Evolutionary conservation across 2,329 filamentous ascomycete genomes (phyloP).

Genomic region (Fusarium aywerte): DNA sequence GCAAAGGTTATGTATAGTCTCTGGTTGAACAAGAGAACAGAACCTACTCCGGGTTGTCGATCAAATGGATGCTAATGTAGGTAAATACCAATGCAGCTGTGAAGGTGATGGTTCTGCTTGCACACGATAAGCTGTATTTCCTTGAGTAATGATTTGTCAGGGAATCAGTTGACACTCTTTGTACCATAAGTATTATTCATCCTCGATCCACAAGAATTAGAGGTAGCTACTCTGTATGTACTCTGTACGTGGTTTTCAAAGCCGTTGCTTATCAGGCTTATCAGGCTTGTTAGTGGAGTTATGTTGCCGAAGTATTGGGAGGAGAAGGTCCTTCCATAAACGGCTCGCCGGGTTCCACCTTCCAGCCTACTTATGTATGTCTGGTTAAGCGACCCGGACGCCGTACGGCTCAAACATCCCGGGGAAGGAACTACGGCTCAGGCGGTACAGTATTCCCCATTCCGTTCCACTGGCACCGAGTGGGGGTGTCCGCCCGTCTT

Average conservation of each 20-base stretch:
- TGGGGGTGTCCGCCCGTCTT: conserved; percentile 2
- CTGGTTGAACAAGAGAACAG: neutral
- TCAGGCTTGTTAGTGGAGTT: too few species aligned
- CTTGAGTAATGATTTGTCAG: neutral
- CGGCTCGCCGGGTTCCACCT: conserved; percentile 18
- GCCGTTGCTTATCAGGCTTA: neutral
- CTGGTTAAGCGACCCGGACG: neutral
- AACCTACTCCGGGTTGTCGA: neutral
- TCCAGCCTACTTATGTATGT: neutral
- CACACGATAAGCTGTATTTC: neutral
- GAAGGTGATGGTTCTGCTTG: neutral
- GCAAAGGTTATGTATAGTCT: neutral
- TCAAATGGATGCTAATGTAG: neutral
- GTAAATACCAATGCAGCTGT: neutral
- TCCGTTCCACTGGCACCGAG: conserved; percentile 1
- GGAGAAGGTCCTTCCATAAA: conserved; percentile 26
- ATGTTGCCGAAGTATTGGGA: neutral
- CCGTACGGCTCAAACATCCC: conserved; percentile 19
- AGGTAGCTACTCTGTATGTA: too few species aligned
- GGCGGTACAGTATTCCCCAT: conserved; percentile 8
- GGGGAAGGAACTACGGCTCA: conserved; percentile 3
- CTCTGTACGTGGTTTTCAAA: too few species aligned
- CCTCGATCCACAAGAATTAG: too few species aligned
- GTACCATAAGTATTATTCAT: too few species aligned
- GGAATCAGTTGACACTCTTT: too few species aligned